These are phyloP conservation scores for Mycena indigotica DNA, from an alignment of 768 basidiomycete genomes.

Conservation along the genomic window DNA sequence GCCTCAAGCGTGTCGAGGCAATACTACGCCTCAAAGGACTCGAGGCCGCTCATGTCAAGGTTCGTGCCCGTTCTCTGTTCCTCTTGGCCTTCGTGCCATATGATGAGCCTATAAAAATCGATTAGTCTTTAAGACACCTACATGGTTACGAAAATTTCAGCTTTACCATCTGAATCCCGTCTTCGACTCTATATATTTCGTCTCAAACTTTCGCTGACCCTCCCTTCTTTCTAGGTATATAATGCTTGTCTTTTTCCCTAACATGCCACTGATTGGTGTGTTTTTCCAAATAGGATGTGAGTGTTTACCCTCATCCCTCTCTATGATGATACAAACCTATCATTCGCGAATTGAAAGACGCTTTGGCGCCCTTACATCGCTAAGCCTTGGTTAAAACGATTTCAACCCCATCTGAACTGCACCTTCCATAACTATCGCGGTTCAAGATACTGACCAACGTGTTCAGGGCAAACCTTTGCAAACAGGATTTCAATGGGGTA, in stretches of 20 bases:
- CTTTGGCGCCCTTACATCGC: conserved; percentile 64
- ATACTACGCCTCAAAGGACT: conserved; percentile 81
- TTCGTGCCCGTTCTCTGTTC: conserved; percentile 37
- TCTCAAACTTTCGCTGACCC: background rate
- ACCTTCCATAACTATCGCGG: conserved; percentile 16
- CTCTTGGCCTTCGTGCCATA: conserved; percentile 24
- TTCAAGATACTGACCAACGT: background rate
- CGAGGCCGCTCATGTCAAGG: conserved; percentile 73
- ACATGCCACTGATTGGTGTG: conserved; percentile 27
- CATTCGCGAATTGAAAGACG: conserved; percentile 75
- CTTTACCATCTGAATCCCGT: conserved; percentile 21
- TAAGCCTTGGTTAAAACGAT: conserved; percentile 57
- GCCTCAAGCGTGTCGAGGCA: conserved; percentile 80
- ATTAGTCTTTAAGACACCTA: conserved; percentile 93
- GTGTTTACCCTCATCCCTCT: conserved; percentile 15
- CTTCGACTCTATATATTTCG: conserved; percentile 25
- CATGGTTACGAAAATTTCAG: conserved; percentile 63
- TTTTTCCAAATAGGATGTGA: conserved; percentile 40
- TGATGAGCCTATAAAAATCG: conserved; percentile 68
- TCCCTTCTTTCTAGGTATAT: conserved; percentile 6
- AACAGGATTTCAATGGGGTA: conserved; percentile 76
- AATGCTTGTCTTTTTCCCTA: conserved; percentile 2
- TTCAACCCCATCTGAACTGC: conserved; percentile 74
- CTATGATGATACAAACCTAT: conserved; percentile 57
- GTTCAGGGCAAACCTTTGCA: conserved; percentile 66